Evolutionary conservation across 108 stramenopile genomes (phyloP).

Genomic region (Nitzschia palea): DNA sequence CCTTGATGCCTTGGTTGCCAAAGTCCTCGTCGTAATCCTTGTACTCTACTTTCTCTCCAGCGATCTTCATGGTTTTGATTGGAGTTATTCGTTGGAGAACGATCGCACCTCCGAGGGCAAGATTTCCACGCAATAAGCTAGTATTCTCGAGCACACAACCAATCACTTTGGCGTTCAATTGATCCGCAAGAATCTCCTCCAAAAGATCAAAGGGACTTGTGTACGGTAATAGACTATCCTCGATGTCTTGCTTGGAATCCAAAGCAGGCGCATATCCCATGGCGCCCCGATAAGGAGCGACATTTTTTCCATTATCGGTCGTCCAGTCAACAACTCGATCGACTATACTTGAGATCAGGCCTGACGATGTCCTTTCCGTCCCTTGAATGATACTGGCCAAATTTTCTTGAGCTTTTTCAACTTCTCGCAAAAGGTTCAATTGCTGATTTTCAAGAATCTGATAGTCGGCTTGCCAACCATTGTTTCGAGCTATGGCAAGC

Average conservation of each 20-base stretch:
- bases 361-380: background rate
- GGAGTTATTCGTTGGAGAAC: conserved; percentile 61
- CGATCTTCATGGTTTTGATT: conserved; percentile 37
- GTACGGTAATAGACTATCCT: conserved; percentile 36
- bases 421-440: background rate
- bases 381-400: background rate
- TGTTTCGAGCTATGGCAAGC: conserved; percentile 43
- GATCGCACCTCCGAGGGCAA: conserved; percentile 78
- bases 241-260: conserved; percentile 43
- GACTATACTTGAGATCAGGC: background rate
- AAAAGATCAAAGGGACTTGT: conserved; percentile 72
- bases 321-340: conserved; percentile 25
- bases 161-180: conserved; percentile 74
- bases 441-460: background rate
- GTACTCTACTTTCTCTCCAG: conserved; percentile 53
- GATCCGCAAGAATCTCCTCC: conserved; percentile 67
- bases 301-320: conserved; percentile 30
- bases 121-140: conserved; percentile 64
- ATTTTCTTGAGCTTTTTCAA: conserved; percentile 6
- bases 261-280: conserved; percentile 72
- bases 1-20: conserved; percentile 57
- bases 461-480: background rate
- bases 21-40: conserved; percentile 64
- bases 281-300: conserved; percentile 80
- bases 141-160: conserved; percentile 80